Evolutionary conservation across 176 grass and related monocot genomes (phyloP), one percentile per base, ranked within the genome.

Genomic region (Eleusine indica): DNA sequence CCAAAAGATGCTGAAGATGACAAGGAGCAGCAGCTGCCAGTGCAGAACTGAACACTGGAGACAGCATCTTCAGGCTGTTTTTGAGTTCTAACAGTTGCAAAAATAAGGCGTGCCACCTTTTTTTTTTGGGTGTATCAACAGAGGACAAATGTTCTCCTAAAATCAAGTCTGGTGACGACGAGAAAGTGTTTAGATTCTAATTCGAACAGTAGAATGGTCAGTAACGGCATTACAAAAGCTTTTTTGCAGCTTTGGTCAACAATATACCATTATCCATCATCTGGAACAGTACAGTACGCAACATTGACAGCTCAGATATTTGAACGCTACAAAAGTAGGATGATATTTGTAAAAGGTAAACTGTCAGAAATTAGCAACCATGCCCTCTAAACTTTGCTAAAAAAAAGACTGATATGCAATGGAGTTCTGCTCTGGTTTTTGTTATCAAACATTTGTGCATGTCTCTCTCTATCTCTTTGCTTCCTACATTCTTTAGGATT

Each of bases 1-100:
- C 85, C 77, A 76, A 96, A 94, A 71, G 42, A 70, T 13, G 56
- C 72, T 58, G 37, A 84, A 60, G 69, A 85, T 14, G 86, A 88
- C 43, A 69, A 72, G 57, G 87, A 83, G 22, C 72, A 81, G 47
- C 86, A 89, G 54, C 80, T 75, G 81, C 80, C 66, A 44, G 84
- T 86, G 52, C 88, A 94, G 28, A 29, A 74, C 73, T 84, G 70
- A 91, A 84, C 81, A 60, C 0, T 57, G 13, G 32, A 40, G 37
- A 25, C 47, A 84, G 54, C 6, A 21, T 53, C 21, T 47, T 67
- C 73, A 58, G 79, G 18, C 66, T 60, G 32, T 54, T 35, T 35
- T 35, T 80, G 42, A n/a, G 48, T 80, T 70, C 79, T 77, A 74
- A 81, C 66, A 73, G 74, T 64, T 39, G 30, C 53, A 75, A 57